These are phyloP conservation scores for Lenwebbia sp. DNA, from an alignment of 345 rosid genomes.

Conservation along the genomic window DNA sequence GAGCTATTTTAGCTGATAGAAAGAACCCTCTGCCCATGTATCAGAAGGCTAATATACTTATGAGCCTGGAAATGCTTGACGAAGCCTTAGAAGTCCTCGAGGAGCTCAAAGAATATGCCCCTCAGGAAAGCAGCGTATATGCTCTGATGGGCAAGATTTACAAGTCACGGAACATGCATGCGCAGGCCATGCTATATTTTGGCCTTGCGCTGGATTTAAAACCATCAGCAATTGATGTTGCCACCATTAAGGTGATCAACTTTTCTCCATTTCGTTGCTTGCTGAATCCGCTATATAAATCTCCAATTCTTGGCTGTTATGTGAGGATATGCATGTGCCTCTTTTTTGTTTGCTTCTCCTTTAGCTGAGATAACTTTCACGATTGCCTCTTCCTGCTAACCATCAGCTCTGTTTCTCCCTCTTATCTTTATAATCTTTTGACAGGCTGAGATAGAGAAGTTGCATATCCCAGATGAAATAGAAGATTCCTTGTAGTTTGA, in stretches of 20 bases:
- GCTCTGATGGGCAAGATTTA: conserved; percentile 94
- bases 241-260: conserved; percentile 70
- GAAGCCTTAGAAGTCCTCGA: conserved; percentile 86
- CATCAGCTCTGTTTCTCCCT: not conserved
- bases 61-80: conserved; percentile 65
- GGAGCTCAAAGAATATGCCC: conserved; percentile 90
- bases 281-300: not conserved
- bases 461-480: conserved; percentile 90
- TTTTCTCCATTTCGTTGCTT: not conserved
- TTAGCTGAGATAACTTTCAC: not conserved
- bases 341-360: not conserved
- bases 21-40: conserved; percentile 98
- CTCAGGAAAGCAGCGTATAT: conserved; percentile 86
- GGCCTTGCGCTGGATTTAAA: conserved; percentile 96
- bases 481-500: conserved; percentile 44
- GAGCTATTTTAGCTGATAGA: conserved; percentile 77
- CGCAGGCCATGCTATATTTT: conserved; percentile 87
- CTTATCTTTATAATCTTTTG: not conserved
- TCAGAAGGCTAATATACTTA: conserved; percentile 85
- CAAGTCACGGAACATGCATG: conserved; percentile 64
- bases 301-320: not conserved
- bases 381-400: not conserved
- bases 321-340: not conserved
- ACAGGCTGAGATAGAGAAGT: conserved; percentile 96
- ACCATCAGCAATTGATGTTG: conserved; percentile 89